phyloP scores from a whole-genome alignment of 169 alveolate genomes.

The Eimeria tenella region DNA sequence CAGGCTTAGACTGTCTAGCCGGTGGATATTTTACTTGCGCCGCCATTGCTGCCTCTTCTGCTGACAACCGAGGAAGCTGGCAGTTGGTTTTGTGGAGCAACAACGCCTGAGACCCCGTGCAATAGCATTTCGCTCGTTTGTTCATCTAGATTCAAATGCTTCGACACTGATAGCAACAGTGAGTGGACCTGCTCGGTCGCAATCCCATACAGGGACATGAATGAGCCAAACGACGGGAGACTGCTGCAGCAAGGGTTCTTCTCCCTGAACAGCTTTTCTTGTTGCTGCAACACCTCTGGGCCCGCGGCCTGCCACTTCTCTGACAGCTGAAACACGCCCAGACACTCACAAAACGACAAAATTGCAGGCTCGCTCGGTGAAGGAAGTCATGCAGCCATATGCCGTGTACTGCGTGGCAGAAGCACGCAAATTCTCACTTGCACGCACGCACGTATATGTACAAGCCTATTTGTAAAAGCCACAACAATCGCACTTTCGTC shows the following conservation, averaged over 20 bases:
- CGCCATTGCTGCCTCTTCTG: background rate
- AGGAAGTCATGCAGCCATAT: background rate
- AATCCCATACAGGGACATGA: conserved; percentile 74
- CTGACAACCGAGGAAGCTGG: background rate
- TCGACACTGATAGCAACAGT: conserved; percentile 51
- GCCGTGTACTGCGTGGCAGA: background rate
- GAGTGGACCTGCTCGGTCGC: conserved; percentile 73
- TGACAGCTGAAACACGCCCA: conserved; percentile 39
- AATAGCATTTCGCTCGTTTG: conserved; percentile 56
- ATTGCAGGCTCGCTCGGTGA: background rate
- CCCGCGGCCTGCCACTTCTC: conserved; percentile 72
- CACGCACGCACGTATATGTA: background rate
- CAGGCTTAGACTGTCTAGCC: too few species aligned
- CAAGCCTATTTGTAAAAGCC: background rate
- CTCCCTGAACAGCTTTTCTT: conserved; percentile 64
- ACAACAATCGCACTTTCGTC: background rate
- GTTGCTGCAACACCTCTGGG: conserved; percentile 63
- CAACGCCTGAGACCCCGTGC: conserved; percentile 38
- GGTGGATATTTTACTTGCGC: background rate
- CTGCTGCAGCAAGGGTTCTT: conserved; percentile 72
- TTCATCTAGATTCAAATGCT: conserved; percentile 56
- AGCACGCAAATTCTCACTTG: background rate
- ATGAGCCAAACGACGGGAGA: conserved; percentile 68
- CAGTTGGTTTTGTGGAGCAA: background rate
- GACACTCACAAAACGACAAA: background rate